These are phyloP conservation scores for Styphnolobium japonicum DNA, from an alignment of 306 rosid genomes.

Conservation along the genomic window DNA sequence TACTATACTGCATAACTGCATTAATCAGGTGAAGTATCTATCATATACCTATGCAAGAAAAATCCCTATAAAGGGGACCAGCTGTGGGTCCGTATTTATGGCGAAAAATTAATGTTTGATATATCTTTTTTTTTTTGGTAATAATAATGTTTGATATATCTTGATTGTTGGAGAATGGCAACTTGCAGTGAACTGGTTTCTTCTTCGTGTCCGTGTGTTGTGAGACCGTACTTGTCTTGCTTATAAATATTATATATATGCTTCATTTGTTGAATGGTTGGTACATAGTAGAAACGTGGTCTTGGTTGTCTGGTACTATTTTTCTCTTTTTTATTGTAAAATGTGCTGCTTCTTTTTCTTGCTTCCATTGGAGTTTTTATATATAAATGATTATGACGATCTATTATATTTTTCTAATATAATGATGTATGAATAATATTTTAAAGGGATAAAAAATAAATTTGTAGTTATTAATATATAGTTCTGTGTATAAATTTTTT, in stretches of 20 bases:
- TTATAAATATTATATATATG: background rate
- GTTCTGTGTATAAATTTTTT: no score
- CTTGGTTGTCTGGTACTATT: constrained; percentile 34
- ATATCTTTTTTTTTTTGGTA: no score
- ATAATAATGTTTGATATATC: constrained; percentile 5
- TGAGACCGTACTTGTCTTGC: background rate
- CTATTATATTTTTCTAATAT: background rate
- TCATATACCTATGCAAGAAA: constrained; percentile 1
- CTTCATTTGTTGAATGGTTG: constrained; percentile 6
- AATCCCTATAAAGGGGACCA: background rate
- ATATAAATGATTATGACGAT: constrained; percentile 20
- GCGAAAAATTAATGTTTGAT: constrained; percentile 7
- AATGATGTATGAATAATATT: constrained; percentile 15
- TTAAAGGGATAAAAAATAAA: background rate
- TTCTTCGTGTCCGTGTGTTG: background rate
- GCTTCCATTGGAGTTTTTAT: constrained; percentile 22
- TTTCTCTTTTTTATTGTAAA: constrained; percentile 23
- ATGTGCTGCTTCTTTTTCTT: constrained; percentile 31
- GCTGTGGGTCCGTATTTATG: constrained; percentile 13
- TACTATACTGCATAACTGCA: background rate
- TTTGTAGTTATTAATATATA: no score
- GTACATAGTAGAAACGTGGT: constrained; percentile 33
- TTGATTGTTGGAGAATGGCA: constrained; percentile 22
- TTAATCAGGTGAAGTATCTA: background rate
- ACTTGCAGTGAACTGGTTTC: background rate